phyloP scores from a whole-genome alignment of 805 yeast genomes.

The Scheffersomyces lignosus region DNA sequence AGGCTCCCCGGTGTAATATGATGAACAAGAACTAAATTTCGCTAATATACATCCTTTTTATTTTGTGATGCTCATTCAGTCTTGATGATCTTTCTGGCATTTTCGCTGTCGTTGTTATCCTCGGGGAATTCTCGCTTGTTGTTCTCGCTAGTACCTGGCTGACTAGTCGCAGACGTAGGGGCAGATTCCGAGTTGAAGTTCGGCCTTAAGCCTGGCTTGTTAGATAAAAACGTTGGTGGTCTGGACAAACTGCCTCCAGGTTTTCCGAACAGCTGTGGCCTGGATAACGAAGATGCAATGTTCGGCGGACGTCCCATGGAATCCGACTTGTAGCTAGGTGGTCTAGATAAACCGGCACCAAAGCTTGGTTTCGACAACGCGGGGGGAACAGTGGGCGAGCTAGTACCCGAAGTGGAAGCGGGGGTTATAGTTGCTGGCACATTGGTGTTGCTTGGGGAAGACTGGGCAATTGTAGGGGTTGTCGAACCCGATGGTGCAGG shows the following conservation, averaged over 20 bases:
- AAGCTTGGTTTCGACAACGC: too few species aligned
- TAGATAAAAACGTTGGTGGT: conserved; percentile 40
- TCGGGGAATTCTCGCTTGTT: conserved; percentile 6
- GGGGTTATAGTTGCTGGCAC: not conserved
- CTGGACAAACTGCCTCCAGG: conserved; percentile 29
- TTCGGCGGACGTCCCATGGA: conserved; percentile 27
- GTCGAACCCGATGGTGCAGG: not conserved
- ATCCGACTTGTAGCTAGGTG: conserved; percentile 21
- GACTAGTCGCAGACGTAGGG: conserved; percentile 6
- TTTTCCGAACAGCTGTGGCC: conserved; percentile 29
- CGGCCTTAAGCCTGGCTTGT: conserved; percentile 23
- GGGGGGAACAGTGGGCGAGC: conserved; percentile 20
- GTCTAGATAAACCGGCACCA: conserved; percentile 20
- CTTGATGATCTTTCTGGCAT: conserved; percentile 7
- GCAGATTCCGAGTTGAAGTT: conserved; percentile 5
- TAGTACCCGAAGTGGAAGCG: not conserved
- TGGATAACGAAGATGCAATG: conserved; percentile 16
- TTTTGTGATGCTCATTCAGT: conserved; percentile 2
- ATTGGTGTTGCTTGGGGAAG: not conserved
- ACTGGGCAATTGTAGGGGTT: not conserved
- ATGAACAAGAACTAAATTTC: too few species aligned
- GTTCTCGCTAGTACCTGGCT: conserved; percentile 2
- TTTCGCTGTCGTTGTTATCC: conserved; percentile 5
- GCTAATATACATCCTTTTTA: too few species aligned
- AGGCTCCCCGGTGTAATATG: too few species aligned